Evolutionary conservation across 805 yeast species (phyloP), one percentile per base, ranked within the genome.

Genomic region (Vanderwaltozyma yarrowii): DNA sequence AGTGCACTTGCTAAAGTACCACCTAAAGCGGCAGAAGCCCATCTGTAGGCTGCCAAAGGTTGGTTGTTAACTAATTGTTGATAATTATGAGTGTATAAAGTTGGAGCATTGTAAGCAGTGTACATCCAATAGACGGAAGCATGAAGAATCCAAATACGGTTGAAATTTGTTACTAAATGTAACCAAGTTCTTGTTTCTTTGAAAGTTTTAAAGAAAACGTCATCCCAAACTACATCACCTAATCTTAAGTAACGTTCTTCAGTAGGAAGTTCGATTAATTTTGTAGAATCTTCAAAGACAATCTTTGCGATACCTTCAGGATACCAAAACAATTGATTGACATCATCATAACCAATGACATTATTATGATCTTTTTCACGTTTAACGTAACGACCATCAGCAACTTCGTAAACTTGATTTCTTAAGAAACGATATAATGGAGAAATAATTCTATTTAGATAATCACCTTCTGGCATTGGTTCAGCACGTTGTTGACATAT

Each of bases 321-420:
- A 66, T 94, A 92, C 99, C 99, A 92, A 68, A 94, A 92, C 52
- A 92, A 73, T 71, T 92, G 99, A 65, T 92, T 92, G 44, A 92
- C 94, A 70, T 92, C 99, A 69, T 92, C 99, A 63, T 92, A 92
- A 63, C 98, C 94, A 54, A 83, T 73, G 46, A 83, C 68, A 47
- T 76, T 68, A 65, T 79, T 79, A 64, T 83, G 94, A 61, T 83
- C 94, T 58, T 68, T 78, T 68, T 83, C 92, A 67, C 94, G 80
- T 62, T 82, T 82, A 44, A 82, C 80, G 51, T 73, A 82, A 64
- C 86, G 78, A 43, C 92, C 92, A 50, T 82, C 86, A 45, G 74
- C 73, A 50, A 81, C 74, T 64, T 82, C 92, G 52, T 80, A 83
- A 39, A 81, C 88, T 62, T 83, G 89, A 41, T 82, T 68, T 71